A percentile compares a stretch with the other conserved stretches of the same genome.
Evolutionary conservation across 176 grass and related monocot genomes (phyloP).

Genomic region (Carex littledalei): DNA sequence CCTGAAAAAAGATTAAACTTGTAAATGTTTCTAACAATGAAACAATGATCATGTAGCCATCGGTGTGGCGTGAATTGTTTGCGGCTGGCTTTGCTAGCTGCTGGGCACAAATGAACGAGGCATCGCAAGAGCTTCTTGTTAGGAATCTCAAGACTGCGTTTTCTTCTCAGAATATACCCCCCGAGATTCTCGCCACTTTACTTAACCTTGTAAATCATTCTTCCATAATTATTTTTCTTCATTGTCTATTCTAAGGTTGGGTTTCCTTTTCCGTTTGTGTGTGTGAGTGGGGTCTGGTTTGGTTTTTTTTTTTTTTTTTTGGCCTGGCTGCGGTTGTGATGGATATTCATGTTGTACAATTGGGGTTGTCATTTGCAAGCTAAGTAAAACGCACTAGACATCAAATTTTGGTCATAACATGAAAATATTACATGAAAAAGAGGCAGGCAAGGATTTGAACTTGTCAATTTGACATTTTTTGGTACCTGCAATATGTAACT

Average conservation of each 20-base stretch:
- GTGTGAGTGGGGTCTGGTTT: neutral
- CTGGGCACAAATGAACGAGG: conserved; percentile 95
- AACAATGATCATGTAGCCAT: conserved; percentile 56
- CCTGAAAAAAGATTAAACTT: conserved; percentile 3
- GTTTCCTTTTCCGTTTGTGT: conserved; percentile 1
- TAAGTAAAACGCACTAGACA: neutral
- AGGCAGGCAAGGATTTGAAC: neutral
- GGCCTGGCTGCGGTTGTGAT: neutral
- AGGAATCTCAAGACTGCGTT: conserved; percentile 98
- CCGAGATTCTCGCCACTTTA: conserved; percentile 87
- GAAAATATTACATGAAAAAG: neutral
- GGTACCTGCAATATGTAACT: neutral
- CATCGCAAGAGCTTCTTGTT: conserved; percentile 87
- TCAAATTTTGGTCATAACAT: neutral
- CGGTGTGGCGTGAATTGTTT: conserved; percentile 88
- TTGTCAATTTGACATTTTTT: neutral
- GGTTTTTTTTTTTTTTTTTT: neutral
- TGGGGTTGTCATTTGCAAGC: neutral
- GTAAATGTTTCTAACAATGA: conserved; percentile 48
- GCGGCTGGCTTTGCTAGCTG: conserved; percentile 98
- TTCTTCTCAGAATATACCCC: conserved; percentile 97
- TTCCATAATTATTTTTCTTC: neutral
- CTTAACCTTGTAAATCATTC: conserved; percentile 72
- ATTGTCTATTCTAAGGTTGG: neutral
- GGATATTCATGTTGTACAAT: neutral